phyloP scores from a whole-genome alignment of 805 yeast species.

The Hanseniaspora meyeri region DNA sequence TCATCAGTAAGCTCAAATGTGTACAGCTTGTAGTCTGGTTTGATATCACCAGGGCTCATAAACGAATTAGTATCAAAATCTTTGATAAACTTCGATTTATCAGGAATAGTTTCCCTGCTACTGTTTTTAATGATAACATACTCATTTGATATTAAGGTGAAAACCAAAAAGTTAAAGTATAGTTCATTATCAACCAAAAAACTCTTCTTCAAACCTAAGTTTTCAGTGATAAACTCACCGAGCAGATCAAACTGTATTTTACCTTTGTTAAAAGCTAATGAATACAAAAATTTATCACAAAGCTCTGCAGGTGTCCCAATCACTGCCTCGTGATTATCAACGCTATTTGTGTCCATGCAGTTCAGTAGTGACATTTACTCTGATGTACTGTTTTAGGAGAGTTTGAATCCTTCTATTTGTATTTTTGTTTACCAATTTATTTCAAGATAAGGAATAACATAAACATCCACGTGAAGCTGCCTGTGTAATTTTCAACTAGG shows the following conservation, averaged over 20 bases:
- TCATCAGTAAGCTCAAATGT: constrained; percentile 38
- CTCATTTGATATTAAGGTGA: background rate
- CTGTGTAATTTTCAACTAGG: no score
- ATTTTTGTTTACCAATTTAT: background rate
- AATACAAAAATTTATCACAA: constrained; percentile 20
- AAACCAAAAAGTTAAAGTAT: background rate
- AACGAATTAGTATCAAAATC: background rate
- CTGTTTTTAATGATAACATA: background rate
- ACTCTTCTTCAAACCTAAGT: constrained; percentile 6
- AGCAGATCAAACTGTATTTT: constrained; percentile 16
- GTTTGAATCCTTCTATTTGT: background rate
- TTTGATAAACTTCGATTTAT: background rate
- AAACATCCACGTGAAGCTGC: background rate
- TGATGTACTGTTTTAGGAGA: no score
- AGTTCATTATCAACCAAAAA: constrained; percentile 4
- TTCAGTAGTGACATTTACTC: no score
- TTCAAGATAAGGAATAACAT: background rate
- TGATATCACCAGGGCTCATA: background rate
- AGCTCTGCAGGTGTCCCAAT: constrained; percentile 25
- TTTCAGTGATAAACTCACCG: constrained; percentile 14
- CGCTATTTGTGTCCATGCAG: background rate
- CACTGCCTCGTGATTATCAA: background rate
- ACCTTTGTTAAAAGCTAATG: constrained; percentile 27
- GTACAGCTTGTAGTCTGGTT: background rate
- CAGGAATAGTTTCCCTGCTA: background rate